Evolutionary conservation across 1,284 basidiomycete species (phyloP), one percentile per base, ranked within the genome.

Genomic region (Uromyces viciae-fabae): DNA sequence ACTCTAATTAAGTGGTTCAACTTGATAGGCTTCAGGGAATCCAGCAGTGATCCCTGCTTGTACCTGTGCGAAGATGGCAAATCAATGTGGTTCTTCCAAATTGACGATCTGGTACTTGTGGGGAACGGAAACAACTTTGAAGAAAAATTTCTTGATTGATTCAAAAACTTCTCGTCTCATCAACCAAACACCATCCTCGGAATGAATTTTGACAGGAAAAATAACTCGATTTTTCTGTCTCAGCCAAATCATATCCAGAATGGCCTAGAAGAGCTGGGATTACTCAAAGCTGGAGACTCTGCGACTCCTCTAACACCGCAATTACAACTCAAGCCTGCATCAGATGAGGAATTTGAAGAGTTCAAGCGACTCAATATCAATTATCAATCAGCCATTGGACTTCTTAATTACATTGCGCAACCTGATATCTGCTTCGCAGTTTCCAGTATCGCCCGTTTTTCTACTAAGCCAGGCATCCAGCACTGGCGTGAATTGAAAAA

Each of bases 341-440:
- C 71, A 4, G 17, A 74, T n/a, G 49, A 74, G 40, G 71, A 74
- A 2, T 14, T 31, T 17, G 28, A 22, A 11, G 11, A 22, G 9
- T 74, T 74, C 49, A 52, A 43, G 17, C 52, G 56, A 56, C 42
- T 49, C n/a, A 54, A 74, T 28, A 36, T 54, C 33, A 52, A 52
- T 49, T 74, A 74, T 36, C 22, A 33, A 74, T 52, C 46, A 31
- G 71, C 49, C 5, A 58, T 74, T 7, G 49, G 71, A 5, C 33
- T 38, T n/a, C 14, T 74, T 31, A 74, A 54, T 22, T 74, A 74
- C 49, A 74, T 74, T 4, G 36, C 46, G 7, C 5, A 28, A 33
- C 71, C 71, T n/a, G 71, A 74, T 38, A 74, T 71, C 15, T 7
- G 9, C 14, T 71, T 43, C n/a, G 38, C 68, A 28, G 68, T 71